Conservation (phyloP, 306 rosid genomes). For the apple (Malus domestica) region DNA sequence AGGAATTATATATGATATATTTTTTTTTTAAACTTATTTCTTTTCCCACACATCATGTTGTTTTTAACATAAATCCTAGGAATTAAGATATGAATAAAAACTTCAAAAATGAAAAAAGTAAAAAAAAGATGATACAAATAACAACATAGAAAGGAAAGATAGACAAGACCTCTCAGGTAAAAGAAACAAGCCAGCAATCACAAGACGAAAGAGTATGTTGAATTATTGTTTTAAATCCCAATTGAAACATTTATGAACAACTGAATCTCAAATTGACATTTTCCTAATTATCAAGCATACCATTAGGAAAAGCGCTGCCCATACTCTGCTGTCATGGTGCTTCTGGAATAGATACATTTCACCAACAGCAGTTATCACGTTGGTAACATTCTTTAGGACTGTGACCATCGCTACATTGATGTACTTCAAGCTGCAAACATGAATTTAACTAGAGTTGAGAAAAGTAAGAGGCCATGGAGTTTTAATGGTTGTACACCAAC, state of each 20-base stretch:
- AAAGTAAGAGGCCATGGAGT: background rate
- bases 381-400: constrained; percentile 91
- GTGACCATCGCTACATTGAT: constrained; percentile 99
- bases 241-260: background rate
- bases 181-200: constrained; percentile 1
- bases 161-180: background rate
- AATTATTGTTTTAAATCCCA: constrained; percentile 9
- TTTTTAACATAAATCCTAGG: background rate
- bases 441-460: constrained; percentile 10
- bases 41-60: background rate
- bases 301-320: constrained; percentile 96
- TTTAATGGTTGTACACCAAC: background rate
- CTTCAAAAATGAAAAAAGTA: background rate
- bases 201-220: background rate
- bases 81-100: background rate
- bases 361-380: constrained; percentile 94
- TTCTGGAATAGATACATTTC: constrained; percentile 89
- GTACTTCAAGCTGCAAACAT: constrained; percentile 84
- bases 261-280: constrained; percentile 11
- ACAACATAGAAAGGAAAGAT: background rate
- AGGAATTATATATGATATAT: background rate
- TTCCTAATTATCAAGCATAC: constrained; percentile 38
- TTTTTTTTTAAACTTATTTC: background rate
- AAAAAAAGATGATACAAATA: background rate
- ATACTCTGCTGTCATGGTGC: constrained; percentile 80